Evolutionary conservation across 164 flowering plant species (phyloP).

Genomic region (Platanus orientalis): DNA sequence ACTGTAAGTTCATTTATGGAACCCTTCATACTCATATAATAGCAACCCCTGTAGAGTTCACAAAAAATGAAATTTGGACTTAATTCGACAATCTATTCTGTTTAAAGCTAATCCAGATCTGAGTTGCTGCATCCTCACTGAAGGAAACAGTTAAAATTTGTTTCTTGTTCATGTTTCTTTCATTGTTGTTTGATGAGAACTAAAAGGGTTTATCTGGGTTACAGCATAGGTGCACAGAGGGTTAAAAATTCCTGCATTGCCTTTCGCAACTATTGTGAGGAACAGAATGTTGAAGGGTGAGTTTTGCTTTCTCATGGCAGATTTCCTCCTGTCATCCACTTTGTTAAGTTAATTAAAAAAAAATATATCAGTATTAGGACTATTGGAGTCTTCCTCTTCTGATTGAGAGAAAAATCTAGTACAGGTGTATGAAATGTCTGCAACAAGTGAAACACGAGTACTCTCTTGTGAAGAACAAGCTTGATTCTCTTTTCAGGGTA

Average conservation of each 20-base stretch:
- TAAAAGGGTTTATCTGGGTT: conserved; percentile 1
- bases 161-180: not conserved
- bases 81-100: not conserved
- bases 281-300: conserved; percentile 47
- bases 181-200: conserved; percentile 2
- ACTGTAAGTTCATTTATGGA: not conserved
- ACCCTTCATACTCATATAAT: not conserved
- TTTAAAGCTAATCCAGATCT: conserved; percentile 7
- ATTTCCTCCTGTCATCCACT: not conserved
- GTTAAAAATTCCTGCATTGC: conserved; percentile 45
- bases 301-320: conserved; percentile 4
- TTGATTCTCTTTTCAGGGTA: conserved; percentile 42
- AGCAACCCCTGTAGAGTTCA: not conserved
- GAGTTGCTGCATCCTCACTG: not conserved
- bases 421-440: conserved; percentile 44
- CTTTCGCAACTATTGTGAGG: conserved; percentile 47
- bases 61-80: not conserved
- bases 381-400: not conserved
- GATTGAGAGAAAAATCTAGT: conserved; percentile 7
- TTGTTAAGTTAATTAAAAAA: not conserved
- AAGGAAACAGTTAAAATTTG: not conserved
- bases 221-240: conserved; percentile 60
- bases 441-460: conserved; percentile 46
- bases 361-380: not conserved
- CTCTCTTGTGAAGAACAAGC: conserved; percentile 45